Base-by-base conservation (phyloP, 257 asterid species). In the Petunia secreta region DNA sequence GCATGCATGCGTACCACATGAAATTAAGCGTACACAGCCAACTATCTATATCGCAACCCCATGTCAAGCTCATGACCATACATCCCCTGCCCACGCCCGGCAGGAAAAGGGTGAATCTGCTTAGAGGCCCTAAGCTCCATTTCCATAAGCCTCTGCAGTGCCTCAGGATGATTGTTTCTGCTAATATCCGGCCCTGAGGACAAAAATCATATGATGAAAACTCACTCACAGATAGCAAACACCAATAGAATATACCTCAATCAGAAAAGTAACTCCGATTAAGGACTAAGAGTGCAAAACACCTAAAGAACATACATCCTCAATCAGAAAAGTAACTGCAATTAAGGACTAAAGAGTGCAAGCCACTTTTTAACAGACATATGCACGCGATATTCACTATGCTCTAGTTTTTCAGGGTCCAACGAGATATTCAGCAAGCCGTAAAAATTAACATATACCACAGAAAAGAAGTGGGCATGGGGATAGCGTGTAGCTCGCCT, bases 111-210 rank as follows among this genome's bases (percentile, higher is more conserved):
- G 79, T 86, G 94, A 60, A 79, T 82, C 84, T 91, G 97, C 87
- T 89, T 92, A 8, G 94, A 83, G 60, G 87, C 96, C 82, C 89
- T 87, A 44, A 85, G 88, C 80, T 92, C 98, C 97, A 91, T 87
- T 81, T 94, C 92, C 14, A 94, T 79, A 75, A 92, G 90, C 91
- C 92, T 94, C 75, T 89, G 97, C 84, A 92, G 82, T 43, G 96
- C 95, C 57, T 90, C 97, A 0, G 95, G 92, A 66, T 91, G 86
- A 83, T 85, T 86, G 80, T 83, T 85, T 75, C 81, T 89, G 59
- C 78, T 59, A 68, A 71, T 54, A 46, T 86, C 84, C 38, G 81
- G 77, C 34, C 62, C 77, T 50, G 77, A 50, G 77, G 44, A 71
- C 25, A 5, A 71, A 71, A 71, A 71, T 43, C 48, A 48, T 71